Evolutionary conservation across 169 alveolate species (phyloP).

Genomic region (Plasmodium berghei): DNA sequence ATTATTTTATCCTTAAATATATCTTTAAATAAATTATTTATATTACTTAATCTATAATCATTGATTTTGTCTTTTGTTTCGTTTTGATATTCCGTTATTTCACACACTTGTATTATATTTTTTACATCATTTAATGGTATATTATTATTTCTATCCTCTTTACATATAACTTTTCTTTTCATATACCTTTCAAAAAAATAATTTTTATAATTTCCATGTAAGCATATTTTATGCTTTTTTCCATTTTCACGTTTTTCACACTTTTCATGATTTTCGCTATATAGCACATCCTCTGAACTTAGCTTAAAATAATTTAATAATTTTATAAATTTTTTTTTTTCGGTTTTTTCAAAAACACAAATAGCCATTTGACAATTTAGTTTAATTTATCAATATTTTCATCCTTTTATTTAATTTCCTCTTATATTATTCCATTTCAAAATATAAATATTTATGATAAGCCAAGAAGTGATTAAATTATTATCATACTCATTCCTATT

Average conservation of each 20-base stretch:
- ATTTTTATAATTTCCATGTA: constrained; percentile 38
- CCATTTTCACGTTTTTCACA: neutral
- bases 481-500: too few species aligned
- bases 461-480: too few species aligned
- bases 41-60: constrained; percentile 45
- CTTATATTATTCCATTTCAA: too few species aligned
- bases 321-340: constrained; percentile 6
- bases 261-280: neutral
- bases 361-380: constrained; percentile 13
- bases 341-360: constrained; percentile 13
- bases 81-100: neutral
- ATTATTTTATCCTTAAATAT: constrained; percentile 37
- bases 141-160: neutral
- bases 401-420: too few species aligned
- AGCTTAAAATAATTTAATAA: neutral
- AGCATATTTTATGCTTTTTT: neutral
- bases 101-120: neutral
- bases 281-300: neutral
- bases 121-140: neutral
- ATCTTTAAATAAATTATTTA: constrained; percentile 18
- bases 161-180: constrained; percentile 11
- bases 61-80: neutral
- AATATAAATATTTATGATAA: too few species aligned
- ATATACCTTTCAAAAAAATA: constrained; percentile 36
- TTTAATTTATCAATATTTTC: too few species aligned